Conservation (phyloP, 2,329 filamentous ascomycete genomes). For the Aschersonia sp. region DNA sequence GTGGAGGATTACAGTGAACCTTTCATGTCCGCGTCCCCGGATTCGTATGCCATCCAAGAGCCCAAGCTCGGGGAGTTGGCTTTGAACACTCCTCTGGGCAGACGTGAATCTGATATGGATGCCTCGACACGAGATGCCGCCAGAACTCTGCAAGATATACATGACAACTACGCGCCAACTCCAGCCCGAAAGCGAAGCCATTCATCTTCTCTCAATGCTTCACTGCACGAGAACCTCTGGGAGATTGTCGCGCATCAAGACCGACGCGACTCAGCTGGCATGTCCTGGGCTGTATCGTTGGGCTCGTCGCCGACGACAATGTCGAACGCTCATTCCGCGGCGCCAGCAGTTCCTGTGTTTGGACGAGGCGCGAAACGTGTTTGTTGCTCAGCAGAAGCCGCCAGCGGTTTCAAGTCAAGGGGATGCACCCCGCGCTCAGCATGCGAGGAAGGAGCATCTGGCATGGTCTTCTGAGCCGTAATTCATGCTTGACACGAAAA, state of each 20-base stretch:
- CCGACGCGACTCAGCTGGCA: constrained; percentile 11
- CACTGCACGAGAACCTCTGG: constrained; percentile 54
- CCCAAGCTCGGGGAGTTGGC: constrained; percentile 36
- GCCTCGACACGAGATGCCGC: constrained; percentile 25
- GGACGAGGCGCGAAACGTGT: constrained; percentile 47
- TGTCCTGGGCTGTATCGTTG: constrained; percentile 21
- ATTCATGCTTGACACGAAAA: too few relatives aligned
- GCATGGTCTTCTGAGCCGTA: constrained; percentile 45
- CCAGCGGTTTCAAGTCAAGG: constrained; percentile 28
- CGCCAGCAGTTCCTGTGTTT: constrained; percentile 8
- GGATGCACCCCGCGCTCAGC: constrained; percentile 33
- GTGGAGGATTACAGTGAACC: constrained; percentile 27
- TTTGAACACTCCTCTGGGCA: constrained; percentile 30
- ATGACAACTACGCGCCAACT: constrained; percentile 32
- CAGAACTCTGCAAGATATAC: constrained; percentile 44
- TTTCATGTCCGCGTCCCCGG: constrained; percentile 37
- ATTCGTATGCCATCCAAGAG: constrained; percentile 39
- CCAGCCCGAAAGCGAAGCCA: constrained; percentile 43
- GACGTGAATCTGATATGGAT: constrained; percentile 32
- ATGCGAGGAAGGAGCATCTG: constrained; percentile 50
- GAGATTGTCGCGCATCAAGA: constrained; percentile 34
- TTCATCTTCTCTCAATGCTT: constrained; percentile 40
- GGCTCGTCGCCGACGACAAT: constrained; percentile 17
- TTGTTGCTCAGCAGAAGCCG: constrained; percentile 49
- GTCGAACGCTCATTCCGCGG: neutral